A percentile compares a stretch with the other conserved stretches of the same genome.
Conservation (phyloP, 306 rosid species). For the Glycine tomentella region DNA sequence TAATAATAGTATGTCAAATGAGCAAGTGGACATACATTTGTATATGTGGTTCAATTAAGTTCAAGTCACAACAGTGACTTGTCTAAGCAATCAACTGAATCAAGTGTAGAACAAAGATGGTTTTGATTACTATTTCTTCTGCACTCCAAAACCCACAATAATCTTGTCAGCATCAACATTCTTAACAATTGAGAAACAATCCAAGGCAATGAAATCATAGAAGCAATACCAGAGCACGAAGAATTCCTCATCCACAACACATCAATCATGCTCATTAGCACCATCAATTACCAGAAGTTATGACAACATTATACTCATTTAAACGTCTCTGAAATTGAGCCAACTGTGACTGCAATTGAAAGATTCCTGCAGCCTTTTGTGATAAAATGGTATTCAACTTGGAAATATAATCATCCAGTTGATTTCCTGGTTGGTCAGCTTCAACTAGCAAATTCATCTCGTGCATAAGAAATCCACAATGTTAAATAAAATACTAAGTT, state of each 20-base stretch:
- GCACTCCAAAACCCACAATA: slow-evolving; percentile 39
- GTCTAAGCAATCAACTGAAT: slow-evolving; percentile 18
- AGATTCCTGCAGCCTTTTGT: slow-evolving; percentile 81
- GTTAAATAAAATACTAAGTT: slow-evolving; percentile 16
- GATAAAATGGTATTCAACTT: slow-evolving; percentile 82
- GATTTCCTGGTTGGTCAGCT: slow-evolving; percentile 93
- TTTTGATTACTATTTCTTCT: slow-evolving; percentile 15
- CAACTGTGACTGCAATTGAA: slow-evolving; percentile 82
- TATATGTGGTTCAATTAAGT: slow-evolving; percentile 23
- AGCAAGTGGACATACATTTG: slow-evolving; percentile 34
- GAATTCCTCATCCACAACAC: slow-evolving; percentile 38
- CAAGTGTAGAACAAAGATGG: background rate
- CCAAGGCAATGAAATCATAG: slow-evolving; percentile 43
- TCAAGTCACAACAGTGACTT: slow-evolving; percentile 41
- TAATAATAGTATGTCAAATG: slow-evolving; percentile 33
- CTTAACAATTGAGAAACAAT: slow-evolving; percentile 40
- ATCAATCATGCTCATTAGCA: slow-evolving; percentile 39
- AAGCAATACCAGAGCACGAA: slow-evolving; percentile 34
- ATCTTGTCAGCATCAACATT: slow-evolving; percentile 34
- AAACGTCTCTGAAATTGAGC: slow-evolving; percentile 81
- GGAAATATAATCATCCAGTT: slow-evolving; percentile 68
- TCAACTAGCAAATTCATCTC: slow-evolving; percentile 87
- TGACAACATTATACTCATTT: slow-evolving; percentile 72
- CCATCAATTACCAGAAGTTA: slow-evolving; percentile 48
- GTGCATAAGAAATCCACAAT: slow-evolving; percentile 53